Evolutionary conservation across 2,329 filamentous ascomycete genomes (phyloP), one percentile per base, ranked within the genome.

Genomic region (Exophiala sideris): DNA sequence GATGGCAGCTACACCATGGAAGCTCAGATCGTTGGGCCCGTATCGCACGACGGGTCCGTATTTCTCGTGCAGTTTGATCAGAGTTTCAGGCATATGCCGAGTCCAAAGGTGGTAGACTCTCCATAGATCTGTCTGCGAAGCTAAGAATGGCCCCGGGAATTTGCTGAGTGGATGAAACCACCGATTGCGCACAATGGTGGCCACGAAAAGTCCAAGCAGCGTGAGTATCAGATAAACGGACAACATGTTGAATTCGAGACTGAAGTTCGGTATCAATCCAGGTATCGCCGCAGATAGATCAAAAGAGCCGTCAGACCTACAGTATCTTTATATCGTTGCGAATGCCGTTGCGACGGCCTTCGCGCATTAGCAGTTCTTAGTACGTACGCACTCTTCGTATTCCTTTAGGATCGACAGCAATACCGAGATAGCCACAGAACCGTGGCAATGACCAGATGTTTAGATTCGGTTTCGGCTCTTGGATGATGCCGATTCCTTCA

Each of bases 1-100:
- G 20, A 73, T 72, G 1, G 81, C 79, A 38, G 81, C 77, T 3
- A 85, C 72, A 54, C 79, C 81, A 64, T 85, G 84, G 24, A 79
- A 64, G 0, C 76, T 76, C 6, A 79, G 68, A 64, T 79, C 76
- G 59, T 57, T 54, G 10, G 57, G 57, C 11, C 49, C 57, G 38
- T 53, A 45, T 2, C 57, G 54, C 4, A 59, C 57, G 10, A 59
- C 36, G 3, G 42, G 47, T n/a, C 57, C 57, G 32, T 59, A 57
- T 38, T 54, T 48, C 18, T 54, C 46, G 45, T 59, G 56, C 18
- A 51, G 18, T 32, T 48, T 35, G 58, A 38, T 57, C 57, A 24
- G 71, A 66, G 2, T 69, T 64, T 45, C 66, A 64, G 21, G 61
- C 52, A 54, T 74, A 68, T 4, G 67, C 65, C 35, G 74, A 65